These are phyloP conservation scores for Fusarium euwallaceae DNA, from an alignment of 2,329 filamentous ascomycete species.

Conservation along the genomic window DNA sequence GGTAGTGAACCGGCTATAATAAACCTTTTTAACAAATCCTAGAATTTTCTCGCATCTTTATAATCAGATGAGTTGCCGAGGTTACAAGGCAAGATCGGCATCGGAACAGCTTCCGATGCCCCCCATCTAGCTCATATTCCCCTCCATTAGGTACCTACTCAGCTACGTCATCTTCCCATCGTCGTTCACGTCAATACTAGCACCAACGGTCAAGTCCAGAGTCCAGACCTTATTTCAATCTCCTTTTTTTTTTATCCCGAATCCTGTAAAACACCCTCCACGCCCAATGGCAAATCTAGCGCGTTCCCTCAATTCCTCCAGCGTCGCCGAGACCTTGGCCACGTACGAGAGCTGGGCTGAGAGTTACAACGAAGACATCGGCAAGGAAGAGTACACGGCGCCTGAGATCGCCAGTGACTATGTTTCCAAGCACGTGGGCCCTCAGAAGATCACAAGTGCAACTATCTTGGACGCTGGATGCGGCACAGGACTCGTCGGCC, in stretches of 20 bases:
- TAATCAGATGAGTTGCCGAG: background rate
- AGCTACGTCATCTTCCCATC: background rate
- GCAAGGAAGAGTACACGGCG: constrained; percentile 55
- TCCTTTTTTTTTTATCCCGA: too few species aligned
- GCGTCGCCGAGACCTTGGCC: constrained; percentile 16
- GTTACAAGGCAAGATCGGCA: background rate
- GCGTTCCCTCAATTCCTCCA: constrained; percentile 22
- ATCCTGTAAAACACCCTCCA: too few species aligned
- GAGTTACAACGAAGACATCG: constrained; percentile 44
- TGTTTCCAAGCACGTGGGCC: constrained; percentile 32
- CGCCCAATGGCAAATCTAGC: constrained; percentile 22
- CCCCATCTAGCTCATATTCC: background rate
- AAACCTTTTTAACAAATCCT: background rate
- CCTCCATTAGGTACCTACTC: too few species aligned
- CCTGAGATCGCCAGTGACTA: constrained; percentile 51
- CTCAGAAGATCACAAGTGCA: background rate
- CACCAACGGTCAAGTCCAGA: background rate
- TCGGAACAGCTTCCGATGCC: background rate
- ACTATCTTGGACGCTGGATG: constrained; percentile 64
- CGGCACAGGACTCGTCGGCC: constrained; percentile 64
- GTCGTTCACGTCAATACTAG: background rate
- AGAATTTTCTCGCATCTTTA: background rate
- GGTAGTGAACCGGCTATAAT: background rate
- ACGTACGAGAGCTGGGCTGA: constrained; percentile 48
- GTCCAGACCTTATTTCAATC: background rate